These are phyloP conservation scores for Pleurotus eryngii DNA, from an alignment of 768 basidiomycete genomes.

Conservation along the genomic window DNA sequence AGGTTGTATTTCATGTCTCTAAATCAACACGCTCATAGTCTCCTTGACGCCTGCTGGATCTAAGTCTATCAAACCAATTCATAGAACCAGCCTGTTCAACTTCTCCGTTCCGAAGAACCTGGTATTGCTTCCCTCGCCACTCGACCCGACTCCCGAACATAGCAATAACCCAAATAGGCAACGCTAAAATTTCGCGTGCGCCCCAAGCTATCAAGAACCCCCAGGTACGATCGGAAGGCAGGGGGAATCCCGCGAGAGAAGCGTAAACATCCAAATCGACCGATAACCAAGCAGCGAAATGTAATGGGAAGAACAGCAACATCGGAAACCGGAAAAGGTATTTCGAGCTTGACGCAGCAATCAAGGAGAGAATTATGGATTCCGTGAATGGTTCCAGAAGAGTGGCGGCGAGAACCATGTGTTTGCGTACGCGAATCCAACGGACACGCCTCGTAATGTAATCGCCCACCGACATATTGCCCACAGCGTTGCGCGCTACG, in stretches of 20 bases:
- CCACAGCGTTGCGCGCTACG: conserved; percentile 84
- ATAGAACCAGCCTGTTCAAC: conserved; percentile 33
- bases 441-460: conserved; percentile 89
- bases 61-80: conserved; percentile 21
- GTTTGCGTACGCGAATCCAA: conserved; percentile 96
- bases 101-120: conserved; percentile 72
- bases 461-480: conserved; percentile 79
- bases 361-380: conserved; percentile 63
- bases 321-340: conserved; percentile 48
- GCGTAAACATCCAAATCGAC: conserved; percentile 83
- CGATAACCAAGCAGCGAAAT: conserved; percentile 67
- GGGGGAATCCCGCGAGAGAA: conserved; percentile 66
- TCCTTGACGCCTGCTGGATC: conserved; percentile 17
- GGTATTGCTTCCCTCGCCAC: conserved; percentile 86
- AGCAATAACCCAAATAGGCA: conserved; percentile 86
- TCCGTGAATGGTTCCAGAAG: conserved; percentile 93
- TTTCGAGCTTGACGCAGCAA: conserved; percentile 55
- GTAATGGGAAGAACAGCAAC: conserved; percentile 54
- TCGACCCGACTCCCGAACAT: conserved; percentile 77
- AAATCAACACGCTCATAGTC: conserved; percentile 32
- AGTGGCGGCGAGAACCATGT: conserved; percentile 87
- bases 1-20: background rate
- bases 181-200: conserved; percentile 73
- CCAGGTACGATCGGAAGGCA: conserved; percentile 45
- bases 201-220: conserved; percentile 77